Conservation (phyloP, 768 basidiomycete species). For the Mycena indigotica region DNA sequence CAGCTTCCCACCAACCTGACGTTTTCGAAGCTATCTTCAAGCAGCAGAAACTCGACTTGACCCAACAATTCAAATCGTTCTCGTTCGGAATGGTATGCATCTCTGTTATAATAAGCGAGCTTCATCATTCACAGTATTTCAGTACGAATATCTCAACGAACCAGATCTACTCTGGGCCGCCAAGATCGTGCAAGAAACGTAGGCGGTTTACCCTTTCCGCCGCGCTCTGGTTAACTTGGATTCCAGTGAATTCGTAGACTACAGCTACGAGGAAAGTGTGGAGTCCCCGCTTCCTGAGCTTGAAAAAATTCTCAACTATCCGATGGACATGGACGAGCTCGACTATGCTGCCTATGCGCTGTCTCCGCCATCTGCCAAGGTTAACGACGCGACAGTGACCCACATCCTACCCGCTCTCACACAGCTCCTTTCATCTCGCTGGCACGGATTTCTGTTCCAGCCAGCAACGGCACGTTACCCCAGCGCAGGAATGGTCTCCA, state of each 20-base stretch:
- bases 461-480: neutral
- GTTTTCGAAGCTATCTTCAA: conserved; percentile 22
- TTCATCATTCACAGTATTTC: neutral
- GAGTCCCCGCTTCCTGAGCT: conserved; percentile 8
- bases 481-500: conserved; percentile 13
- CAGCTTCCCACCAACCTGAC: neutral
- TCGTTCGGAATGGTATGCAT: conserved; percentile 29
- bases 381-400: neutral
- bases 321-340: conserved; percentile 4
- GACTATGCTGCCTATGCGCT: conserved; percentile 15
- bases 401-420: neutral
- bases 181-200: conserved; percentile 10
- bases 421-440: conserved; percentile 3
- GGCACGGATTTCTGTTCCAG: conserved; percentile 17
- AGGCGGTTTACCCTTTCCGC: too few relatives aligned
- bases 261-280: conserved; percentile 14
- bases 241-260: conserved; percentile 11
- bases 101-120: neutral
- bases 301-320: conserved; percentile 15
- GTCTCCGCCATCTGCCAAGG: neutral
- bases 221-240: too few relatives aligned
- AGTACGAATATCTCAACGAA: conserved; percentile 17
- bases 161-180: conserved; percentile 6
- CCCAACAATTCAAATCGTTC: conserved; percentile 20
- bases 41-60: conserved; percentile 13